phyloP scores from a whole-genome alignment of 2,329 filamentous ascomycete genomes.

The Nothophoma quercina region DNA sequence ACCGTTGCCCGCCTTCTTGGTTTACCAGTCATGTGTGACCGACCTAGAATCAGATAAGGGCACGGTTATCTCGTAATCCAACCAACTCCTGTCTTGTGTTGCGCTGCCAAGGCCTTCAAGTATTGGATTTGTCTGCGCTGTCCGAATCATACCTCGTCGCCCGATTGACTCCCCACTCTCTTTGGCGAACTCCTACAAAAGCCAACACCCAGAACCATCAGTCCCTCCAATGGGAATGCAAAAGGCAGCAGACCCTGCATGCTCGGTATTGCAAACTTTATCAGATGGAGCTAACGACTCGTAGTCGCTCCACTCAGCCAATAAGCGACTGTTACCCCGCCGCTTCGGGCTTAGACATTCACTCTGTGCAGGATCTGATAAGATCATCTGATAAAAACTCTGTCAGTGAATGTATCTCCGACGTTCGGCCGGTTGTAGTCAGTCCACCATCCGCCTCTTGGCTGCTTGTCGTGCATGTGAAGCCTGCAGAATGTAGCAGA shows the following conservation, averaged over 20 bases:
- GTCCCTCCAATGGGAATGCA: conserved; percentile 2
- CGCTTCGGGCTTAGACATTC: conserved; percentile 7
- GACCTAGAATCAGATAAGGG: conserved; percentile 17
- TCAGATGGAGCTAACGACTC: conserved; percentile 36
- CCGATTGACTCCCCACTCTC: conserved; percentile 1
- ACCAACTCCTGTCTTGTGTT: conserved; percentile 11
- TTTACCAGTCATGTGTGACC: conserved; percentile 4
- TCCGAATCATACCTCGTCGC: conserved; percentile 16
- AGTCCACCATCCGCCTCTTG: not conserved
- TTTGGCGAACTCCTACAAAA: conserved; percentile 13
- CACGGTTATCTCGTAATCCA: conserved; percentile 5
- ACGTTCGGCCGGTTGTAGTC: conserved; percentile 8
- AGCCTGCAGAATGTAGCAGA: not conserved
- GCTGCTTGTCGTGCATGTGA: conserved; percentile 5
- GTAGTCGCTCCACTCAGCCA: conserved; percentile 11
- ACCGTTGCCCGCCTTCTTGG: not conserved
- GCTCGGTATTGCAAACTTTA: conserved; percentile 28
- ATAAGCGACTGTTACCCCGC: conserved; percentile 2
- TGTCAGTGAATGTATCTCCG: conserved; percentile 25
- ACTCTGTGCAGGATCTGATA: conserved; percentile 32
- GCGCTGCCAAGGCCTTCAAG: conserved; percentile 25
- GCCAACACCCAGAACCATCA: not conserved
- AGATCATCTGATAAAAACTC: conserved; percentile 35
- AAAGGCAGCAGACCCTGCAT: conserved; percentile 7
- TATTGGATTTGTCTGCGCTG: conserved; percentile 17